phyloP scores from a whole-genome alignment of 2,329 filamentous ascomycete species.

The Cladophialophora chaetospira region DNA sequence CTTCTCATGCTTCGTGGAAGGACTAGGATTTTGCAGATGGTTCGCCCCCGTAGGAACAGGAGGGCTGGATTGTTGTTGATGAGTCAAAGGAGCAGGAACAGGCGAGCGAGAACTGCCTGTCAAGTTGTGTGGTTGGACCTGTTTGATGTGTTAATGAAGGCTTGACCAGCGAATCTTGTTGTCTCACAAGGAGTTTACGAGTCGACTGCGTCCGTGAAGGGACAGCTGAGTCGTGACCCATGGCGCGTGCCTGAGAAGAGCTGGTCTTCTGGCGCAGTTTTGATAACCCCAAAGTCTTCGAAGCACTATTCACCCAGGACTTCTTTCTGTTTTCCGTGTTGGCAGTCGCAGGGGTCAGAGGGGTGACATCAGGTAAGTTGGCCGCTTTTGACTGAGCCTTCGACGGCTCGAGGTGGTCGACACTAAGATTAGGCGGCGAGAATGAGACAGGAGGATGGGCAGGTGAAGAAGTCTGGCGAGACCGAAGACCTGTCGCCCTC shows the following conservation, averaged over 20 bases:
- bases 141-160: not conserved
- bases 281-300: conserved; percentile 13
- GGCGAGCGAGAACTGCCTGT: conserved; percentile 7
- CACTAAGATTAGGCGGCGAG: not conserved
- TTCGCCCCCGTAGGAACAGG: not conserved
- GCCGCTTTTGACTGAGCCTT: not conserved
- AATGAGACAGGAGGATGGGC: not conserved
- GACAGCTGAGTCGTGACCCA: not conserved
- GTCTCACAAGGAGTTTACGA: conserved; percentile 9
- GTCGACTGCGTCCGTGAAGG: not conserved
- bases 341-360: not conserved
- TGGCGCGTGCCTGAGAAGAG: not conserved
- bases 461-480: not conserved
- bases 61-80: conserved; percentile 19
- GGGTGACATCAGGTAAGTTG: not conserved
- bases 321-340: conserved; percentile 6
- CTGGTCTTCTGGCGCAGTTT: conserved; percentile 11
- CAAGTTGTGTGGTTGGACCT: conserved; percentile 12
- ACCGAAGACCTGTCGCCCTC: conserved; percentile 16
- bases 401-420: not conserved
- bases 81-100: conserved; percentile 3
- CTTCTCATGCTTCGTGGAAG: conserved; percentile 28
- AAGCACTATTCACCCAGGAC: conserved; percentile 18
- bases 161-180: not conserved
- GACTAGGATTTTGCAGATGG: not conserved